Evolutionary conservation across 2,329 filamentous ascomycete species (phyloP), one percentile per base, ranked within the genome.

Genomic region (Stromatinia cepivora): DNA sequence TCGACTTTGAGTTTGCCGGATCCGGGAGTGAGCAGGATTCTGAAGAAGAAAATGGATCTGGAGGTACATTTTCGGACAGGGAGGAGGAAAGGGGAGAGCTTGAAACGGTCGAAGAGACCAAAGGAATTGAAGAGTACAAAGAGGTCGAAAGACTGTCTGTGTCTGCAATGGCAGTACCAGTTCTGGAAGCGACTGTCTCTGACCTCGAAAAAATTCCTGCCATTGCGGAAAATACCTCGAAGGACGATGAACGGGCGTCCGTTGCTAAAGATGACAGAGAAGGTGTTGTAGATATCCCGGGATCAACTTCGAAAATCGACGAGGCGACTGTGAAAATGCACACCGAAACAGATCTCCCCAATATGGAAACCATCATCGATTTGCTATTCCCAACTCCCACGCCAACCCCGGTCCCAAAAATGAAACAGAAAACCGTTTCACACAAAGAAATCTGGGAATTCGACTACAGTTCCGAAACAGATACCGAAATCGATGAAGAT

Each of bases 381-480:
- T 8, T 45, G 5, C n/a, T 59, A 15, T 59, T 28, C n/a, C 36
- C 56, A 34, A 56, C 31, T 8, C 31, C 42, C 4, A 7, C 9
- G 5, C 20, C 28, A 13, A 34, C 5, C 10, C 25, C 28, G n/a
- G 8, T 31, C 11, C 5, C 28, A 15, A 46, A 22, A 11, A 4
- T 15, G 28, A 54, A 53, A 2, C 31, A 20, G 53, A 36, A 36
- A 22, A 10, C 20, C 0, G 2, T 15, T 15, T n/a, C 31, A 1
- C 20, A 1, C n/a, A 46, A 61, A 46, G 39, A 61, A 31, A 61
- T 61, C 25, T 61, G 57, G 57, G 57, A 61, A 61, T 61, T 61
- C 25, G 57, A 61, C 10, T 61, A 46, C 25, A n/a, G 22, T 10
- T 13, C 57, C 15, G 56, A 58, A 9, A 25, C 34, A 0, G 56